Evolutionary conservation across 2,329 filamentous ascomycete species (phyloP), one percentile per base, ranked within the genome.

Genomic region (Aphanocladium album): DNA sequence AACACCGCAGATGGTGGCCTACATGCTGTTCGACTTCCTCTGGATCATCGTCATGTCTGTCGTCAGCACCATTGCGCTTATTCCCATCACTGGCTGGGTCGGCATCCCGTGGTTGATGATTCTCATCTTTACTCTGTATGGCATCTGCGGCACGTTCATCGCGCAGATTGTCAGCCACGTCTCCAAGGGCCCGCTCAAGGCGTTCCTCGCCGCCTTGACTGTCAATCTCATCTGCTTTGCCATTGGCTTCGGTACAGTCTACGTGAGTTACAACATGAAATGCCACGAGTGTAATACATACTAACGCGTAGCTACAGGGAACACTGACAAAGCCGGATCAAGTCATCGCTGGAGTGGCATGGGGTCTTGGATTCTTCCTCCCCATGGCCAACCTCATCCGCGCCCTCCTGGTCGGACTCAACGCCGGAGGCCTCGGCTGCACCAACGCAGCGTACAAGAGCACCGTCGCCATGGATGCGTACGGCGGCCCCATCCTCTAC

Each of bases 401-500:
- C 58, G 80, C 89, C 0, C 73, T 96, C 39, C 87, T 95, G 62
- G 74, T 93, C 2, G 81, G 86, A 0, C 79, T 96, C 63, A 96
- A 96, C 70, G 78, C 90, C 2, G 93, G 95, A 71, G 89, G 88
- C 0, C 80, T 89, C 0, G 81, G 89, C 4, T 96, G 92, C 72
- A 79, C 80, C 35, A 84, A 82, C 37, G 77, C 83, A 6, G 89
- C 27, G 82, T 84, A 3, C 76, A 80, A 1, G 86, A 90, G 65
- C 86, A 90, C 0, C 88, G 84, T 9, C 3, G 84, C 95, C 21
- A 81, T 81, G 1, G 81, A 88, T 17, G 63, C 49, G 16, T 96
- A 91, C 66, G 91, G 91, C 33, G 90, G 89, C 0, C 90, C 90
- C 0, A 91, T 96, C 33, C 74, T 93, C 0, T 96, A 93, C 70